phyloP scores from a whole-genome alignment of 225 moss, liverwort and hornwort species.

The Pseudoscleropodium purum region DNA sequence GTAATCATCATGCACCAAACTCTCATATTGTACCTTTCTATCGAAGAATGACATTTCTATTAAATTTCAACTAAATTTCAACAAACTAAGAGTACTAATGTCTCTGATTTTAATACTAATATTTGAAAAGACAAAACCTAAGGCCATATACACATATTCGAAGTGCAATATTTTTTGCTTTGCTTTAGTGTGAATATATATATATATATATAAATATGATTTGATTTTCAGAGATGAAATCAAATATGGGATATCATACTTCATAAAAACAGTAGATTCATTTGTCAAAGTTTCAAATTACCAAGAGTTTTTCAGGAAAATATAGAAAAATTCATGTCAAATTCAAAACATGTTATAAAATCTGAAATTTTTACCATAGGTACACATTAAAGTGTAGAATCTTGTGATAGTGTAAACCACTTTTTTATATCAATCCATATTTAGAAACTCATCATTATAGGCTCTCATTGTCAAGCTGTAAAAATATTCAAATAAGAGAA shows the following conservation, averaged over 20 bases:
- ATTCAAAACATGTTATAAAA: neutral
- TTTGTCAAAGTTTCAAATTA: neutral
- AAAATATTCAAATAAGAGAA: neutral
- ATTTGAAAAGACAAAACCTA: neutral
- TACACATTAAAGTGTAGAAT: neutral
- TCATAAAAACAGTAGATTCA: neutral
- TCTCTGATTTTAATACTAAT: neutral
- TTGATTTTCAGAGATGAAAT: neutral
- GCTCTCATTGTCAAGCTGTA: neutral
- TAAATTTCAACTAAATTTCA: neutral
- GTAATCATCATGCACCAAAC: neutral
- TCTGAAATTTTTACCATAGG: neutral
- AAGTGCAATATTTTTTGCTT: neutral
- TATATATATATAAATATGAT: neutral
- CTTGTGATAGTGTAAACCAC: neutral
- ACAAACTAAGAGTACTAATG: accelerated
- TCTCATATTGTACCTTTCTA: accelerated
- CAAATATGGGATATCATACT: neutral
- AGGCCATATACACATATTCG: neutral
- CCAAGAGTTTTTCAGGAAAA: neutral
- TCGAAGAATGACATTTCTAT: neutral
- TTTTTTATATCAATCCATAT: neutral
- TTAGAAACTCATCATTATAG: neutral
- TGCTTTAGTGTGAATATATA: too few relatives aligned
- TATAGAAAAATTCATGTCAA: neutral